phyloP scores from a whole-genome alignment of 2,329 filamentous ascomycete species.

The Xylariaceae sp. region DNA sequence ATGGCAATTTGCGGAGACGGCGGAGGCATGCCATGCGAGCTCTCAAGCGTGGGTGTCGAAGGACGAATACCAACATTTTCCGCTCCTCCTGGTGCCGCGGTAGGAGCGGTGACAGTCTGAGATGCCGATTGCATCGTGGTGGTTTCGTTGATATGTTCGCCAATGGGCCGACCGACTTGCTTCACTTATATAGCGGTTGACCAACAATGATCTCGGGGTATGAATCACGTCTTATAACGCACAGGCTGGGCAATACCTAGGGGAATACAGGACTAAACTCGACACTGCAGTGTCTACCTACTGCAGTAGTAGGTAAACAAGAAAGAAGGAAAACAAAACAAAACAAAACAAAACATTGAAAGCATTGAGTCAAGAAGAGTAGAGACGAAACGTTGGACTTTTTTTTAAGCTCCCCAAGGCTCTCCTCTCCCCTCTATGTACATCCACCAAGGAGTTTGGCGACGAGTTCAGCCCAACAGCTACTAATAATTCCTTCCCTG shows the following conservation, averaged over 20 bases:
- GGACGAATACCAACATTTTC: conserved; percentile 7
- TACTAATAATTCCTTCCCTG: conserved; percentile 25
- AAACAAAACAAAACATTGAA: no score
- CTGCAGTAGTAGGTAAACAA: not conserved
- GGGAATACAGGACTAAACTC: not conserved
- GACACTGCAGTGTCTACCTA: not conserved
- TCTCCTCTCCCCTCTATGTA: not conserved
- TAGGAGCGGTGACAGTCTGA: conserved; percentile 14
- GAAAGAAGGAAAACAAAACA: no score
- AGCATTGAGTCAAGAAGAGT: not conserved
- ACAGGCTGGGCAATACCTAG: not conserved
- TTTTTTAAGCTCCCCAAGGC: not conserved
- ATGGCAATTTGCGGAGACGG: conserved; percentile 45
- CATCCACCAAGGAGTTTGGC: not conserved
- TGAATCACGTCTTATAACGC: conserved; percentile 6
- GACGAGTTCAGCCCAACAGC: conserved; percentile 32
- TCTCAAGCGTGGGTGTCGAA: conserved; percentile 9
- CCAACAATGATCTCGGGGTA: not conserved
- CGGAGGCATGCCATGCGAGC: conserved; percentile 28
- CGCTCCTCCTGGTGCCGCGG: conserved; percentile 11
- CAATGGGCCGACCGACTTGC: not conserved
- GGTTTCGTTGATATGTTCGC: conserved; percentile 6
- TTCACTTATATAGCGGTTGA: not conserved
- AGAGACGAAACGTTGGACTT: not conserved
- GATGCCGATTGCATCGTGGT: conserved; percentile 29